Percentiles rank a stretch among this genome's conserved stretches.
Evolutionary conservation across 2,329 filamentous ascomycete species (phyloP).

Genomic region (Neonectria punicea): DNA sequence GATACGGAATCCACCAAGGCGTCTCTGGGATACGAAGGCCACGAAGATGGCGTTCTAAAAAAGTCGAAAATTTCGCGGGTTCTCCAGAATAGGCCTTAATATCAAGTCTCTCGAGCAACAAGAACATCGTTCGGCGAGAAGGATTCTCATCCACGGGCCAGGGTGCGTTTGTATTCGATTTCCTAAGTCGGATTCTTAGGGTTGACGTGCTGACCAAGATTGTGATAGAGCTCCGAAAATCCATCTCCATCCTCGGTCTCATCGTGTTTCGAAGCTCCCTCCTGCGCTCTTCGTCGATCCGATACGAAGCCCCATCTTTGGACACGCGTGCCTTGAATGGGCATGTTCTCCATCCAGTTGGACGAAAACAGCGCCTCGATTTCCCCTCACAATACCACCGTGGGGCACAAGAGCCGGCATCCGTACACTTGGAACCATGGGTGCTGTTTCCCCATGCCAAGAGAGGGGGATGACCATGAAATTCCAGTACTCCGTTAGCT

Average conservation of each 20-base stretch:
- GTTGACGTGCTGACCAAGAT: not conserved
- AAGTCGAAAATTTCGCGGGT: slow-evolving; percentile 46
- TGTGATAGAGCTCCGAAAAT: not conserved
- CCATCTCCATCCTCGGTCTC: not conserved
- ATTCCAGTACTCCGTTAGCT: not conserved
- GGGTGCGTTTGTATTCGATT: slow-evolving; percentile 4
- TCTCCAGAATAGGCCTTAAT: slow-evolving; percentile 35
- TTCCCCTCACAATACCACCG: not conserved
- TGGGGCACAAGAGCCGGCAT: not conserved
- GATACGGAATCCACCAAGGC: slow-evolving; percentile 39
- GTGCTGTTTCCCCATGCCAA: not conserved
- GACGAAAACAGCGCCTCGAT: not conserved
- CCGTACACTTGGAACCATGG: not conserved
- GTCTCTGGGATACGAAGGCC: slow-evolving; percentile 41
- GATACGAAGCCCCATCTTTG: not conserved
- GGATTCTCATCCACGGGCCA: not conserved
- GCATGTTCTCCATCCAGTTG: not conserved
- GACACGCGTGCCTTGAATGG: not conserved
- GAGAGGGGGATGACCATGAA: not conserved
- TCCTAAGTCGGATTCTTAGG: not conserved
- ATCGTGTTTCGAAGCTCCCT: no score
- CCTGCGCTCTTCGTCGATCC: not conserved
- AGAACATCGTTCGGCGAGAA: slow-evolving; percentile 6
- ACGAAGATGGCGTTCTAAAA: slow-evolving; percentile 41
- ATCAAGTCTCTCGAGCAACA: not conserved